Evolutionary conservation across 1,284 basidiomycete genomes (phyloP).

Genomic region (Blastosporella zonata): DNA sequence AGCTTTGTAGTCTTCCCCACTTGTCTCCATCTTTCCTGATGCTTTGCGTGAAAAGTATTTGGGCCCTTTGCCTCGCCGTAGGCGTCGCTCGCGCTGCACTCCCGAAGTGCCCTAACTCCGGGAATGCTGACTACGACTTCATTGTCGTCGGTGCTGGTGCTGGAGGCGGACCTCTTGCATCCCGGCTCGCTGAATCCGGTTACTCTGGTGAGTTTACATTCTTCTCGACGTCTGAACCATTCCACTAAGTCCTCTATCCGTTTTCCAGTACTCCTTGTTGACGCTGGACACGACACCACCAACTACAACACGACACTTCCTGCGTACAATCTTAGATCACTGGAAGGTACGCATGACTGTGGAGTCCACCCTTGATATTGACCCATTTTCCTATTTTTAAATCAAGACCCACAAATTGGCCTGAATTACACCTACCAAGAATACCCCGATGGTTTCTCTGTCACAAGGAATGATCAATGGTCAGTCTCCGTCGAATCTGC

Average conservation of each 20-base stretch:
- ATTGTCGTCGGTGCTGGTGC: conserved; percentile 16
- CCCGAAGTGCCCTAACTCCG: conserved; percentile 12
- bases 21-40: neutral
- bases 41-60: neutral
- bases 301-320: conserved; percentile 11
- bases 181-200: conserved; percentile 13
- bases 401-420: conserved; percentile 17
- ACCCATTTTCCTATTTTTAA: neutral
- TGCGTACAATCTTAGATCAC: neutral
- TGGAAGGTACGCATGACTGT: conserved; percentile 4
- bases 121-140: conserved; percentile 24
- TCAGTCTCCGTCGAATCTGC: neutral
- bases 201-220: conserved; percentile 8
- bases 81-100: conserved; percentile 2
- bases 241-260: neutral
- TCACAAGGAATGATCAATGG: conserved; percentile 18
- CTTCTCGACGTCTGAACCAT: no score
- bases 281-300: conserved; percentile 6
- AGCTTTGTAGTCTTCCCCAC: no score
- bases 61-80: neutral
- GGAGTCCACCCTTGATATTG: neutral
- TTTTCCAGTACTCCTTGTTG: conserved; percentile 4
- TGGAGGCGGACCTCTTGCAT: conserved; percentile 17
- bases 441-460: conserved; percentile 20
- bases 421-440: conserved; percentile 21